Conservation (phyloP, 2,329 filamentous ascomycete species). For the Fusarium denticulatum region DNA sequence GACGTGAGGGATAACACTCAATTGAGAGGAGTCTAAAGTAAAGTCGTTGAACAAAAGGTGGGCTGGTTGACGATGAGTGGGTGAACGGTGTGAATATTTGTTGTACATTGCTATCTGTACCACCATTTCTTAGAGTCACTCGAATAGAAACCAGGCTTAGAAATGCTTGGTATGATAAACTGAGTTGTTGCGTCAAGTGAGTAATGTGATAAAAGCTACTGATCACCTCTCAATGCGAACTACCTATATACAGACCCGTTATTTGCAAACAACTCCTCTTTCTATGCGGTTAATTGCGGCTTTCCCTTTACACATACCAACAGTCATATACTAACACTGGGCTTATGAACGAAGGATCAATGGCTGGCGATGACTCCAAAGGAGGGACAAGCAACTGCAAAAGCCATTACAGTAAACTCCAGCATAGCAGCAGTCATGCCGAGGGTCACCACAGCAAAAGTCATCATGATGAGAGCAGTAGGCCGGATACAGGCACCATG, state of each 20-base stretch:
- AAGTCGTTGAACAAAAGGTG: slow-evolving; percentile 18
- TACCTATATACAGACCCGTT: slow-evolving; percentile 6
- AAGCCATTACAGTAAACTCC: neutral
- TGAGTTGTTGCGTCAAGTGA: slow-evolving; percentile 10
- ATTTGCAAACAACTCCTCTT: neutral
- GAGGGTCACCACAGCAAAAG: neutral
- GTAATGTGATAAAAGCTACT: slow-evolving; percentile 5
- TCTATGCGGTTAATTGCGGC: neutral
- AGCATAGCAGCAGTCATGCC: neutral
- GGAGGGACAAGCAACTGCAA: slow-evolving; percentile 2
- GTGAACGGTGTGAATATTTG: slow-evolving; percentile 29
- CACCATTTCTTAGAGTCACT: slow-evolving; percentile 42
- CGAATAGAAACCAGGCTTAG: slow-evolving; percentile 40
- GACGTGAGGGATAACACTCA: slow-evolving; percentile 57
- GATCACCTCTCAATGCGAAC: slow-evolving; percentile 6
- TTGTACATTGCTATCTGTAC: slow-evolving; percentile 45
- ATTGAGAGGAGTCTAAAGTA: slow-evolving; percentile 52
- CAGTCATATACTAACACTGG: neutral
- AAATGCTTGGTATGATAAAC: slow-evolving; percentile 31
- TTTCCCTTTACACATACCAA: neutral
- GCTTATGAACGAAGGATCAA: neutral
- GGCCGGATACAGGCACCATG: neutral
- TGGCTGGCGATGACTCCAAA: neutral
- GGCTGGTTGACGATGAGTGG: slow-evolving; percentile 18
- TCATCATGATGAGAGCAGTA: neutral